phyloP scores from a whole-genome alignment of 176 grass and related monocot genomes.

The Ampelocalamus luodianensis region DNA sequence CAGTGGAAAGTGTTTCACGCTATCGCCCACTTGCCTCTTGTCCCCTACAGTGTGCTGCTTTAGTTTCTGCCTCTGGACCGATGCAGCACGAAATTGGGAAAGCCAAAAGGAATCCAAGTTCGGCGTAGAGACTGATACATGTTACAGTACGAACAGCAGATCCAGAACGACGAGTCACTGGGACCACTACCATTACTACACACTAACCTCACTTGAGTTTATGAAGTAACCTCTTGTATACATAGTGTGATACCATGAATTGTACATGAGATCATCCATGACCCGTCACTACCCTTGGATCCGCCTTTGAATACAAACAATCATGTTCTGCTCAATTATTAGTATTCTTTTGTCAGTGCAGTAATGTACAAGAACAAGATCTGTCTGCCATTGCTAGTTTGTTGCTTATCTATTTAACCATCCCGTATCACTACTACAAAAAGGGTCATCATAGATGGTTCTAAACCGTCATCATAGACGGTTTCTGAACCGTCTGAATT shows the following conservation, averaged over 20 bases:
- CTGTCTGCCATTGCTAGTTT: neutral
- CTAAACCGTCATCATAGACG: no score
- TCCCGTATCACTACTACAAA: no score
- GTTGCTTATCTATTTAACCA: neutral
- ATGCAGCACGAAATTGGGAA: neutral
- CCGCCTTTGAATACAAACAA: neutral
- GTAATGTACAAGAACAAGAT: neutral
- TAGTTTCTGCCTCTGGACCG: neutral
- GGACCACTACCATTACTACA: no score
- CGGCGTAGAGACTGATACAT: neutral
- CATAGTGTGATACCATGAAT: no score
- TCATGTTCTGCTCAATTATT: neutral
- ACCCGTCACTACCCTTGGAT: no score
- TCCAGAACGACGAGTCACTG: no score
- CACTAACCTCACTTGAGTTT: no score
- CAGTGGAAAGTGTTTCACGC: neutral
- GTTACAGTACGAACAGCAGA: no score
- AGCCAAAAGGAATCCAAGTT: conserved; percentile 30
- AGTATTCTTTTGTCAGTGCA: neutral
- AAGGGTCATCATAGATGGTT: no score
- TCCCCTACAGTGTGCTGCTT: neutral
- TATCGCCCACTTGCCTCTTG: neutral
- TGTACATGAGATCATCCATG: no score
- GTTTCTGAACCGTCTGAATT: no score
- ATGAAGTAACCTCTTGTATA: no score